A percentile compares a stretch with the other conserved stretches of the same genome.
These are phyloP conservation scores for Phoma sp. DNA, from an alignment of 2,329 filamentous ascomycete genomes.

Conservation along the genomic window DNA sequence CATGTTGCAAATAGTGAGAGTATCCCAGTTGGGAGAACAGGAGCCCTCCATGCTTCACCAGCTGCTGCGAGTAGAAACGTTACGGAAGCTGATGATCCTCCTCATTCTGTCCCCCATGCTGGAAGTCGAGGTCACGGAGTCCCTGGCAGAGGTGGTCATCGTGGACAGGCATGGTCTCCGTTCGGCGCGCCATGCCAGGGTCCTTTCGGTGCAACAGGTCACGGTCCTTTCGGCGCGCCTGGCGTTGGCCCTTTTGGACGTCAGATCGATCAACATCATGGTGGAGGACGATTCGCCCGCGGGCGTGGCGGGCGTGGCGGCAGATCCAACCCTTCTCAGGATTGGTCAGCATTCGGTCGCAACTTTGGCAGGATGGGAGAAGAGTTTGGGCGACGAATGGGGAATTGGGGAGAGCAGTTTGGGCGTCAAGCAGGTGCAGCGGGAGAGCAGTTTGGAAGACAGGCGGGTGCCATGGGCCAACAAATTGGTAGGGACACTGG, in stretches of 20 bases:
- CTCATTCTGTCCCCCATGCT: constrained; percentile 32
- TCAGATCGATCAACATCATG: neutral
- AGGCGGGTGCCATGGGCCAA: constrained; percentile 21
- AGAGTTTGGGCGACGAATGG: constrained; percentile 41
- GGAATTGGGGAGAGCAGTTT: constrained; percentile 38
- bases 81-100: constrained; percentile 27
- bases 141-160: constrained; percentile 1
- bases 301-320: constrained; percentile 2
- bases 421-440: constrained; percentile 32
- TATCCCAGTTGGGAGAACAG: constrained; percentile 33
- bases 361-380: constrained; percentile 40
- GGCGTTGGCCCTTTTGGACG: constrained; percentile 14
- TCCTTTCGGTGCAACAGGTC: constrained; percentile 15
- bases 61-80: neutral
- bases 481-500: constrained; percentile 15
- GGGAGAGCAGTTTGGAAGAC: constrained; percentile 27
- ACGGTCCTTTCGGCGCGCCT: constrained; percentile 17
- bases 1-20: constrained; percentile 27
- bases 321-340: constrained; percentile 14
- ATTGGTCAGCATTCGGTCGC: constrained; percentile 25
- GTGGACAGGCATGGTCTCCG: constrained; percentile 20
- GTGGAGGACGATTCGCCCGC: neutral
- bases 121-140: neutral
- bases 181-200: constrained; percentile 20
- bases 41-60: neutral